Conservation (phyloP, 306 rosid species). For the Crataegus laevigata region DNA sequence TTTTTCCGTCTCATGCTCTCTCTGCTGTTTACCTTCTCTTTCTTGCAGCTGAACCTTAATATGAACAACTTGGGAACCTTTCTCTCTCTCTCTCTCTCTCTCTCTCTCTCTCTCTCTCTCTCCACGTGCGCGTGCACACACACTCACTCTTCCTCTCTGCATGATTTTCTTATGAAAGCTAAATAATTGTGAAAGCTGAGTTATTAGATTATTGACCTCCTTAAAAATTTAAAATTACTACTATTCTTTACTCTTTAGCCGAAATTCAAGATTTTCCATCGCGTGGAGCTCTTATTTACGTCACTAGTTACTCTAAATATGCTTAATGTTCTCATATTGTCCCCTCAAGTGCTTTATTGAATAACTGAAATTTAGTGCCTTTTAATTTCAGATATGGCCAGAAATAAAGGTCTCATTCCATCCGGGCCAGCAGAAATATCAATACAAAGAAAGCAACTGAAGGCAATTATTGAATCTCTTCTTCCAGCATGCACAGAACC, state of each 20-base stretch:
- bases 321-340: background rate
- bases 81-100: too few species aligned
- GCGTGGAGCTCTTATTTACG: background rate
- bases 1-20: too few species aligned
- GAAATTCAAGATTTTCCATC: background rate
- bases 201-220: background rate
- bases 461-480: conserved; percentile 76
- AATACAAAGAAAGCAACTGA: conserved; percentile 68
- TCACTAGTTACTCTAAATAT: background rate
- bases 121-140: too few species aligned
- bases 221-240: background rate
- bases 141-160: background rate
- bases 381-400: conserved; percentile 68
- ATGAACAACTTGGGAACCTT: background rate
- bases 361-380: conserved; percentile 18
- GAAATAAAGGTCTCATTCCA: conserved; percentile 93
- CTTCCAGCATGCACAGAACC: conserved; percentile 97
- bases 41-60: background rate
- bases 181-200: background rate
- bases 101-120: background rate
- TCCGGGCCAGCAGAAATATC: conserved; percentile 84
- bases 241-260: background rate
- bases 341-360: conserved; percentile 2
- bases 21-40: background rate
- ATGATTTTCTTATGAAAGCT: background rate